These are phyloP conservation scores for Vanrija sp. DNA, from an alignment of 1,284 basidiomycete genomes.

Conservation along the genomic window DNA sequence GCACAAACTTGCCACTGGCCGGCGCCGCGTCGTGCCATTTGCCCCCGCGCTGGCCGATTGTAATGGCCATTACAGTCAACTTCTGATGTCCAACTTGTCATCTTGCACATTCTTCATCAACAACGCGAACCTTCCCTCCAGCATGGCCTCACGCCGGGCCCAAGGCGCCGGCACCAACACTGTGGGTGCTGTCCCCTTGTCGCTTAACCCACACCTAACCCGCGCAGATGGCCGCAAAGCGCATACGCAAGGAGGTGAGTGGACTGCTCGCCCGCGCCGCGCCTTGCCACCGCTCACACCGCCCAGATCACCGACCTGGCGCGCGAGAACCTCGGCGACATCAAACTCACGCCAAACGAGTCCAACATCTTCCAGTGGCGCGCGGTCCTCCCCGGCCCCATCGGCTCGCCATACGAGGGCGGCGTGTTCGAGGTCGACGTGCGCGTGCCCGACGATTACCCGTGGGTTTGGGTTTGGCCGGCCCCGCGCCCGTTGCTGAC, in stretches of 20 bases:
- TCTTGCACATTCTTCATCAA: too few species aligned
- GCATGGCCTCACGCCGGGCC: conserved; percentile 6
- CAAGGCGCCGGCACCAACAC: not conserved
- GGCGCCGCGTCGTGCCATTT: too few species aligned
- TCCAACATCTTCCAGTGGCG: conserved; percentile 60
- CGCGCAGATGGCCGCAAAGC: conserved; percentile 70
- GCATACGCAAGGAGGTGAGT: conserved; percentile 70
- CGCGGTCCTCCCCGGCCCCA: conserved; percentile 71
- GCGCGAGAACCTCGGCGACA: conserved; percentile 75
- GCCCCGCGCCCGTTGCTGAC: conserved; percentile 1
- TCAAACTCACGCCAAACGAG: conserved; percentile 63
- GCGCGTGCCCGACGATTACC: conserved; percentile 69
- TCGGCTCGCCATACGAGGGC: conserved; percentile 82
- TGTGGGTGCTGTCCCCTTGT: not conserved
- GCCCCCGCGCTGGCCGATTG: too few species aligned
- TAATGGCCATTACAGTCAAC: too few species aligned
- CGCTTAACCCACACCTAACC: too few species aligned
- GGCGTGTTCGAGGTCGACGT: conserved; percentile 76
- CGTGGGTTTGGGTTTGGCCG: conserved; percentile 55
- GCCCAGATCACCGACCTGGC: conserved; percentile 65
- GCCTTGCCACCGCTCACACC: not conserved
- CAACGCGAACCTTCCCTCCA: not conserved
- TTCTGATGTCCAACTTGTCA: too few species aligned
- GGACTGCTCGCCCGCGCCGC: not conserved
- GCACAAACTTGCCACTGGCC: too few species aligned